Percentiles rank a stretch among this genome's conserved stretches.
These are phyloP conservation scores for Tagetes patula DNA, from an alignment of 129 eudicot species.

Conservation along the genomic window DNA sequence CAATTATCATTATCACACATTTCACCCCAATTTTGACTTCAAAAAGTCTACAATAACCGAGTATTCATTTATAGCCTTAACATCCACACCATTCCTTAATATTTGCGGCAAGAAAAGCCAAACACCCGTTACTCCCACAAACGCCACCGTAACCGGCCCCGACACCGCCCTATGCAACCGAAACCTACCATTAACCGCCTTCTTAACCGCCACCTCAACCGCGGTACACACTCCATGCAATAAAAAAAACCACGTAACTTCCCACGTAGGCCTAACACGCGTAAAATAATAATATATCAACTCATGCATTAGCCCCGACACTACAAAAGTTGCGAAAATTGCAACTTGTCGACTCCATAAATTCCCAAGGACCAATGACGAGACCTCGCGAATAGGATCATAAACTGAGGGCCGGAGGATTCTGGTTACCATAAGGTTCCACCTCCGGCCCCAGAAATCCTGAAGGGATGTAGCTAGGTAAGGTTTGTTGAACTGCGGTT, in stretches of 20 bases:
- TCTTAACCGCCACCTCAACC: slow-evolving; percentile 46
- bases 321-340: slow-evolving; percentile 46
- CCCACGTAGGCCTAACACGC: slow-evolving; percentile 59
- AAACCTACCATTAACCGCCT: slow-evolving; percentile 37
- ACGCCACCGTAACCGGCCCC: slow-evolving; percentile 48
- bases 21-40: slow-evolving; percentile 21
- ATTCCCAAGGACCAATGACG: slow-evolving; percentile 25
- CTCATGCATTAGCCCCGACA: slow-evolving; percentile 75
- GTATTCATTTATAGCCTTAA: slow-evolving; percentile 46
- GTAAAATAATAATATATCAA: slow-evolving; percentile 41
- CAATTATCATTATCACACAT: background rate
- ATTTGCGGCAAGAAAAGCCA: slow-evolving; percentile 68
- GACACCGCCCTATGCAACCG: slow-evolving; percentile 47
- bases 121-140: slow-evolving; percentile 54
- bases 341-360: slow-evolving; percentile 30
- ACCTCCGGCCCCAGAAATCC: slow-evolving; percentile 78
- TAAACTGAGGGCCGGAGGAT: slow-evolving; percentile 57
- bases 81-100: slow-evolving; percentile 43
- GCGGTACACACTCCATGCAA: slow-evolving; percentile 57
- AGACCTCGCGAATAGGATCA: slow-evolving; percentile 32
- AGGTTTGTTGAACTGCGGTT: slow-evolving; percentile 70
- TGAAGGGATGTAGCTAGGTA: slow-evolving; percentile 62
- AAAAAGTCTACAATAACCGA: slow-evolving; percentile 16
- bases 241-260: slow-evolving; percentile 69
- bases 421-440: slow-evolving; percentile 64